A percentile compares a stretch with the other conserved stretches of the same genome.
These are phyloP conservation scores for Aspergillus baeticus DNA, from an alignment of 495 filamentous ascomycete genomes.

Conservation along the genomic window DNA sequence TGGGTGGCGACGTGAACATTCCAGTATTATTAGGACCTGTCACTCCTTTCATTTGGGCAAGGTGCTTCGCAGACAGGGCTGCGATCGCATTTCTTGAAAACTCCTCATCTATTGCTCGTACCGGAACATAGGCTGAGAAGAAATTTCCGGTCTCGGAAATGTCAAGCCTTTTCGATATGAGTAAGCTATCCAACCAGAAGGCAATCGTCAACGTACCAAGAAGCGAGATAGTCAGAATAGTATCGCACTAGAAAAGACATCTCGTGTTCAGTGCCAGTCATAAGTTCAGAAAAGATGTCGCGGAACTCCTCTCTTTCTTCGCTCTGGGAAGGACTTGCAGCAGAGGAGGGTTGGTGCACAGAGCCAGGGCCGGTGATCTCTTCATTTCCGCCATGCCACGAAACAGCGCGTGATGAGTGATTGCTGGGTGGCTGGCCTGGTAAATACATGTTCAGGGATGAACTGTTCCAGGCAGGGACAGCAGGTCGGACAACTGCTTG, in stretches of 20 bases:
- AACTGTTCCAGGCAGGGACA: too few species aligned
- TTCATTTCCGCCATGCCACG: too few species aligned
- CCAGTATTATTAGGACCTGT: slow-evolving; percentile 21
- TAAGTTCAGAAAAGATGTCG: slow-evolving; percentile 41
- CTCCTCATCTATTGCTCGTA: slow-evolving; percentile 33
- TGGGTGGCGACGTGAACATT: slow-evolving; percentile 35
- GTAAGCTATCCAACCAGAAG: background rate
- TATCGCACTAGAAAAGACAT: slow-evolving; percentile 39
- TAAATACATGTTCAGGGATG: too few species aligned
- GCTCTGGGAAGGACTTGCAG: slow-evolving; percentile 22
- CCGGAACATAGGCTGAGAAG: slow-evolving; percentile 38
- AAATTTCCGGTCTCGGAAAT: slow-evolving; percentile 39
- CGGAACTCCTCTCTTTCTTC: slow-evolving; percentile 39
- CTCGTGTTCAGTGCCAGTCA: slow-evolving; percentile 42
- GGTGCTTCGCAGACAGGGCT: slow-evolving; percentile 42
- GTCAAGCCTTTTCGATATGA: slow-evolving; percentile 34
- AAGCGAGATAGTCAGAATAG: slow-evolving; percentile 33
- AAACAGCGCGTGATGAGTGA: too few species aligned
- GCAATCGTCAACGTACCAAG: slow-evolving; percentile 31
- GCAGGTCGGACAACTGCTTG: too few species aligned
- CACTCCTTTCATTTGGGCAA: slow-evolving; percentile 37
- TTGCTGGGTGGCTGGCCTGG: too few species aligned
- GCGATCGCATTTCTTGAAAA: slow-evolving; percentile 39
- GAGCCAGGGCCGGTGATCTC: too few species aligned
- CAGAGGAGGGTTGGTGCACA: slow-evolving; percentile 8